These are phyloP conservation scores for Prunus davidiana DNA, from an alignment of 306 rosid species.

Conservation along the genomic window DNA sequence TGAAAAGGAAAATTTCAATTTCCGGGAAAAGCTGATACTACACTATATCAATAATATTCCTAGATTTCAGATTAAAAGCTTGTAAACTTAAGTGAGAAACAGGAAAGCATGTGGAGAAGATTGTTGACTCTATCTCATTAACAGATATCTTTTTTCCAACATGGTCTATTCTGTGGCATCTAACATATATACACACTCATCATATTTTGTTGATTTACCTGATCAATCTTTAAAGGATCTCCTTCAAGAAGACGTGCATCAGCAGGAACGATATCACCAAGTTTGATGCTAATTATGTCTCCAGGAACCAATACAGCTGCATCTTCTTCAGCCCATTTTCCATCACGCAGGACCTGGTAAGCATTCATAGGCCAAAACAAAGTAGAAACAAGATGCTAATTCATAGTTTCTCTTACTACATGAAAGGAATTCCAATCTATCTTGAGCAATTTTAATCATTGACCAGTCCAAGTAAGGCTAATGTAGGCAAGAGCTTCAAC, in stretches of 20 bases:
- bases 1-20: slow-evolving; percentile 12
- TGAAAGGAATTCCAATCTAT: neutral
- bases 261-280: slow-evolving; percentile 75
- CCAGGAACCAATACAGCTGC: slow-evolving; percentile 73
- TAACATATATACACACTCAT: neutral
- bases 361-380: neutral
- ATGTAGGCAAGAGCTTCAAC: neutral
- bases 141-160: neutral
- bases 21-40: neutral
- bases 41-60: too few species aligned
- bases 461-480: neutral
- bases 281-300: slow-evolving; percentile 72
- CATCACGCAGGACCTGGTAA: slow-evolving; percentile 54
- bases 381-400: neutral
- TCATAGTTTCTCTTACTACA: neutral
- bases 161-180: neutral
- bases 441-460: neutral
- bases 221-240: slow-evolving; percentile 80
- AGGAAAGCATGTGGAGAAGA: neutral
- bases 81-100: neutral
- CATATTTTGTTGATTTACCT: slow-evolving; percentile 27
- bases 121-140: neutral
- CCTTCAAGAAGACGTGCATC: slow-evolving; percentile 81
- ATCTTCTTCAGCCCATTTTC: slow-evolving; percentile 80
- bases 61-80: too few species aligned